Evolutionary conservation across 2,329 filamentous ascomycete genomes (phyloP), one percentile per base, ranked within the genome.

Genomic region (Stylonectria norvegica): DNA sequence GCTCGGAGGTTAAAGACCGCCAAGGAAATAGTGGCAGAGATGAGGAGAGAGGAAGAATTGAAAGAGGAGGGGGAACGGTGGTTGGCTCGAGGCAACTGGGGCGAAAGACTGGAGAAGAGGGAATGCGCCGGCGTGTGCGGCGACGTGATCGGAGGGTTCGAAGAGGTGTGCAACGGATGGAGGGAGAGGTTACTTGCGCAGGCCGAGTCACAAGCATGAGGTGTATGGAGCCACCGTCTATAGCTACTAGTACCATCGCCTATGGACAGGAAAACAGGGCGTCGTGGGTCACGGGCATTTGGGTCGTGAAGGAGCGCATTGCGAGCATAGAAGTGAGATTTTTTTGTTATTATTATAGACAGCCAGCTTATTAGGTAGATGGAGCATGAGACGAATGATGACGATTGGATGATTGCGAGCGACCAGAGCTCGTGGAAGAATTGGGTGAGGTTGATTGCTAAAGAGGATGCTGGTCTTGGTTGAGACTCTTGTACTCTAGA

Each of bases 131-230:
- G 75, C 16, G 86, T 91, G 11, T 97, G 93, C 64, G 76, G 83
- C 4, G 89, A 94, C 45, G 90, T 98, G 1, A 83, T 96, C 22
- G 84, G 85, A 32, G 93, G 93, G 0, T 97, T 98, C 58, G 91
- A 96, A 64, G 84, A 89, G 59, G 83, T 91, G 1, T 96, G 89
- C 66, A 84, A 90, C 42, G 78, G 80, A 41, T 93, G 90, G 86
- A 79, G 90, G 59, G 81, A 83, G 58, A 79, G 85, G 52, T 67
- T 95, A 34, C 75, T 89, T 45, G 81, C 77, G 11, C 76, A 81
- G 58, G 77, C 75, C n/a, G 76, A 77, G 49, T 64, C 72, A 18
- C 66, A 68, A 45, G 69, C 66, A 22, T 68, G 49, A 54, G 20
- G 10, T 29, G 5, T n/a, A 20, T n/a, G n/a, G n/a, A n/a, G n/a